Conservation (phyloP, 345 rosid species). For the Eucalyptus victrix region DNA sequence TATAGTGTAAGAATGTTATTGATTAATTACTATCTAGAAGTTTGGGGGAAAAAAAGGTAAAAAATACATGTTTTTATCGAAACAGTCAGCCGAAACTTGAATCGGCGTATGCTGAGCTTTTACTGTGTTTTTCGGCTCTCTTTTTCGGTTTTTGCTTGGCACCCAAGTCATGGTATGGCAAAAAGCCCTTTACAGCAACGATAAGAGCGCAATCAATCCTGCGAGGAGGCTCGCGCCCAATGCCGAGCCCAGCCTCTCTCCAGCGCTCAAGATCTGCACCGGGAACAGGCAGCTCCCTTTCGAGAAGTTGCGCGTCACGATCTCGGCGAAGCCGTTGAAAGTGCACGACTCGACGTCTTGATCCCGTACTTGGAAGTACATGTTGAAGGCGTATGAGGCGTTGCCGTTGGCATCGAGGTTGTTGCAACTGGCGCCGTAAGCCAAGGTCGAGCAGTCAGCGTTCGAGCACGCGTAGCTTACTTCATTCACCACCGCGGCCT, state of each 20-base stretch:
- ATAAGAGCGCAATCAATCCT: background rate
- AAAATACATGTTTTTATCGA: background rate
- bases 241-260: constrained; percentile 1
- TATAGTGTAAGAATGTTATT: background rate
- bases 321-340: constrained; percentile 42
- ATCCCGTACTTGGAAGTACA: constrained; percentile 42
- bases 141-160: background rate
- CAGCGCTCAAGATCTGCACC: constrained; percentile 32
- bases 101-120: background rate
- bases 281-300: constrained; percentile 40
- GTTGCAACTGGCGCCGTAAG: constrained; percentile 26
- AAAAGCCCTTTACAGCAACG: background rate
- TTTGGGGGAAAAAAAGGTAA: background rate
- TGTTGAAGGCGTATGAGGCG: constrained; percentile 69
- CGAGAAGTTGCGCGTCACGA: constrained; percentile 33
- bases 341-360: constrained; percentile 56
- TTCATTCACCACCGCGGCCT: background rate
- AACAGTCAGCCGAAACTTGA: background rate
- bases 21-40: background rate
- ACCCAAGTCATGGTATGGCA: background rate
- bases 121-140: background rate
- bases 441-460: constrained; percentile 48
- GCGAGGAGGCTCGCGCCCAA: background rate
- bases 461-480: constrained; percentile 37
- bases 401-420: constrained; percentile 4